phyloP scores from a whole-genome alignment of 2,329 filamentous ascomycete genomes.

The Chaetomium sp. region DNA sequence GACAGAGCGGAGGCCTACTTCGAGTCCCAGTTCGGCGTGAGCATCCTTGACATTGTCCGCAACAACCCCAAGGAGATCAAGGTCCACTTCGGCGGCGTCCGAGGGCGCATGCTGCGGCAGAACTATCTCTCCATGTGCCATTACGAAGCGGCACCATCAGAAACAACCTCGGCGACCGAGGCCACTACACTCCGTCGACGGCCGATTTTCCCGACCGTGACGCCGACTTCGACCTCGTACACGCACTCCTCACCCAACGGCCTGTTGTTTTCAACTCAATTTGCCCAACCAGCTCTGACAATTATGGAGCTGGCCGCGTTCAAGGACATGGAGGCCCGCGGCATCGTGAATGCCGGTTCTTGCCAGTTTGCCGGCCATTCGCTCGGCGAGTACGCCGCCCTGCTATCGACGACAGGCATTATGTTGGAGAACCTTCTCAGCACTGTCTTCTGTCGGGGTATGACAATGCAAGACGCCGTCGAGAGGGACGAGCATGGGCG shows the following conservation, averaged over 20 bases:
- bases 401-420: neutral
- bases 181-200: too few relatives aligned
- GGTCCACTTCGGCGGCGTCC: too few relatives aligned
- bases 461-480: constrained; percentile 97
- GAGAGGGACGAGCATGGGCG: constrained; percentile 86
- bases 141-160: too few relatives aligned
- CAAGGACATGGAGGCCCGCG: constrained; percentile 95
- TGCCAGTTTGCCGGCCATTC: constrained; percentile 80
- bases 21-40: constrained; percentile 80
- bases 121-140: too few relatives aligned
- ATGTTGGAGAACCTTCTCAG: neutral
- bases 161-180: too few relatives aligned
- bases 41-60: constrained; percentile 52
- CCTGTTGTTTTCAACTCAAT: constrained; percentile 90
- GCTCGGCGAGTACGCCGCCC: constrained; percentile 92
- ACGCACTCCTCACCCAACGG: constrained; percentile 92
- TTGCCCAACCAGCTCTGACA: constrained; percentile 60
- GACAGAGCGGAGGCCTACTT: constrained; percentile 94
- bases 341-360: constrained; percentile 83
- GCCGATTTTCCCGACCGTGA: too few relatives aligned
- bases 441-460: constrained; percentile 44
- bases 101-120: too few relatives aligned
- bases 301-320: constrained; percentile 40
- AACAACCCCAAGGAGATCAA: too few relatives aligned
- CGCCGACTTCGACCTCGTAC: constrained; percentile 52